Percentiles rank a stretch among this genome's conserved stretches.
Evolutionary conservation across 371 early-diverging fungal genomes (phyloP).

Genomic region (Catenaria anguillulae): DNA sequence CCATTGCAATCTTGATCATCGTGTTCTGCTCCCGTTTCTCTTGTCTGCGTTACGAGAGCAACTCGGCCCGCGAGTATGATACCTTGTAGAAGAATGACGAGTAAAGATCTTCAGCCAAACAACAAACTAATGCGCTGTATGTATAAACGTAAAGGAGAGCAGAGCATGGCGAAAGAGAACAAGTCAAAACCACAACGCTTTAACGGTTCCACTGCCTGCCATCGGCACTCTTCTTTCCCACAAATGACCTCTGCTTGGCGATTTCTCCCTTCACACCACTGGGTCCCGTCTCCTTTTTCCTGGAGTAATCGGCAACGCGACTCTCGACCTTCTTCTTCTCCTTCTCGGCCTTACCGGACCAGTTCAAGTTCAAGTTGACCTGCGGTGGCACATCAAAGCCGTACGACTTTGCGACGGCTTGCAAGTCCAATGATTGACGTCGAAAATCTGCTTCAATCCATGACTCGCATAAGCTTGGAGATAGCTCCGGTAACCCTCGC

Average conservation of each 20-base stretch:
- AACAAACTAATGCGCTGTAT: too few species aligned
- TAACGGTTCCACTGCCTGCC: conserved; percentile 6
- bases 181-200: too few species aligned
- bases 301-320: background rate
- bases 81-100: too few species aligned
- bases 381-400: conserved; percentile 89
- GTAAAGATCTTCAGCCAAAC: too few species aligned
- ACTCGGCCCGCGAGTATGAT: too few species aligned
- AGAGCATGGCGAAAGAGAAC: too few species aligned
- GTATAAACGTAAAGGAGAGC: too few species aligned
- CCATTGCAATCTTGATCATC: too few species aligned
- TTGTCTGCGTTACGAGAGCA: too few species aligned
- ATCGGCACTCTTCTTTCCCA: background rate
- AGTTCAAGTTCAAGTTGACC: conserved; percentile 71
- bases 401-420: conserved; percentile 84
- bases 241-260: background rate
- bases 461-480: conserved; percentile 95
- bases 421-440: conserved; percentile 83
- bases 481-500: conserved; percentile 91
- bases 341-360: conserved; percentile 14
- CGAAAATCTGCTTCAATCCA: conserved; percentile 87
- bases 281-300: background rate
- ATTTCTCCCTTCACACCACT: conserved; percentile 1
- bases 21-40: too few species aligned
- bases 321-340: conserved; percentile 2